Evolutionary conservation across 2,329 filamentous ascomycete genomes (phyloP), one percentile per base, ranked within the genome.

Genomic region (Camillea tinctor): DNA sequence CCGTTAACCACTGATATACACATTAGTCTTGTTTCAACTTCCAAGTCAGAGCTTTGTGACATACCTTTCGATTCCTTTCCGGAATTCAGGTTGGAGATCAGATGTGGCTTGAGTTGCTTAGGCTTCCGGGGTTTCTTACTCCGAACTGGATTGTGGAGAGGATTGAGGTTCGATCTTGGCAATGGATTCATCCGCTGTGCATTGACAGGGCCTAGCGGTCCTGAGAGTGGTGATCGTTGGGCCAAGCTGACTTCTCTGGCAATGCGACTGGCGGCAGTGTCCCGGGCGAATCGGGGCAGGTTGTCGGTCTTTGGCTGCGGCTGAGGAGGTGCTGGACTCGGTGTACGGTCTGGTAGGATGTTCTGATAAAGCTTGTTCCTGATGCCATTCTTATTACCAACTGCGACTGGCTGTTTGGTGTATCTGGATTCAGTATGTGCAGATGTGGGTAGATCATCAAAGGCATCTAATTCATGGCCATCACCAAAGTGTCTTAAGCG

Each of bases 371-470:
- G 71, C 69, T 82, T 86, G 69, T 81, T 86, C 57, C 86, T 81
- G 36, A 85, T 70, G 49, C 80, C 77, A 40, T 85, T 83, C 74
- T 89, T 92, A 23, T 89, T 86, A 51, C 89, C 88, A 57, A 85
- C 84, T 52, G 84, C 86, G 48, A 89, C 80, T 2, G 95, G 93
- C 68, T 90, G 87, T 74, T 93, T 96, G 63, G 93, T 81, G 71
- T 87, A 99, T 68, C 87, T 90, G 63, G 88, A 92, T 76, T 99
- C 95, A 15, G 87, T 84, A 61, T 89, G 86, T 13, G 84, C 87
- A 17, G 93, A 97, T 0, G 93, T 98, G 1, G 94, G 94, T 58
- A 99, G 79, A 75, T 99, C 95, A 73, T 99, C 95, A 73, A 99
- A 98, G 2, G 85, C 88, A 67, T 98, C 94, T 36, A 99, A 82